Percentiles rank a stretch among this genome's conserved stretches.
Conservation (phyloP, 1,284 basidiomycete species). For the Ganoderma meredithae region DNA sequence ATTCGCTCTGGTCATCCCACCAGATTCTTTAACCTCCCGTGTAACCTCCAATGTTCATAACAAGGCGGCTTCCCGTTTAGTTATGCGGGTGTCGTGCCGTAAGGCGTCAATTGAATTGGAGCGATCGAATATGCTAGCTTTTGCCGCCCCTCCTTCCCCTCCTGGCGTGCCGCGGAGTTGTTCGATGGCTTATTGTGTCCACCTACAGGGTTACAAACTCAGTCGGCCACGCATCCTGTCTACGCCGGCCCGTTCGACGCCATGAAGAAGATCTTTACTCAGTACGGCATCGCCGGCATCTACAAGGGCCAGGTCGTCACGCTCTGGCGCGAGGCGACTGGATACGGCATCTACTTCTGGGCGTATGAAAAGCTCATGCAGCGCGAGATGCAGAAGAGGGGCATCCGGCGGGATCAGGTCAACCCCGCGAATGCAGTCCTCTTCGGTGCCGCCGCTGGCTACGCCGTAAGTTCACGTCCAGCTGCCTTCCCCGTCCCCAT, state of each 20-base stretch:
- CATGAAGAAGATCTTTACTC: slow-evolving; percentile 79
- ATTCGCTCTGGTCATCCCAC: not conserved
- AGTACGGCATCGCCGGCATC: slow-evolving; percentile 83
- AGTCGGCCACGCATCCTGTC: slow-evolving; percentile 73
- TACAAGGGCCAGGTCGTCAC: slow-evolving; percentile 96
- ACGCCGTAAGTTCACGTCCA: slow-evolving; percentile 63
- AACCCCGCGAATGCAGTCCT: slow-evolving; percentile 79
- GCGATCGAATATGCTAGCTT: not conserved
- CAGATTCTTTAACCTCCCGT: slow-evolving; percentile 4
- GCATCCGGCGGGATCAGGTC: slow-evolving; percentile 79
- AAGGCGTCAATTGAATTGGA: not conserved
- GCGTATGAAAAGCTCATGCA: slow-evolving; percentile 95
- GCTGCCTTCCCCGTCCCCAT: slow-evolving; percentile 6
- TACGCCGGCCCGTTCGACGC: slow-evolving; percentile 91
- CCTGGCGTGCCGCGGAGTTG: slow-evolving; percentile 7
- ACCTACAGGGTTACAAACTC: slow-evolving; percentile 82
- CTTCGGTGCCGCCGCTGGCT: slow-evolving; percentile 89
- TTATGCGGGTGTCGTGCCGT: not conserved
- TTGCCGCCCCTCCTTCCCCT: not conserved
- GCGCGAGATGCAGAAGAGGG: slow-evolving; percentile 76
- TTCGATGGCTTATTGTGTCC: not conserved
- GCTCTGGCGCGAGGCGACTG: slow-evolving; percentile 84
- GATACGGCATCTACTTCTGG: slow-evolving; percentile 92
- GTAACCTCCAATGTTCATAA: slow-evolving; percentile 9
- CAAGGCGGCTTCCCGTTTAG: slow-evolving; percentile 20